These are phyloP conservation scores for Murraya koenigii DNA, from an alignment of 345 rosid genomes.

Conservation along the genomic window DNA sequence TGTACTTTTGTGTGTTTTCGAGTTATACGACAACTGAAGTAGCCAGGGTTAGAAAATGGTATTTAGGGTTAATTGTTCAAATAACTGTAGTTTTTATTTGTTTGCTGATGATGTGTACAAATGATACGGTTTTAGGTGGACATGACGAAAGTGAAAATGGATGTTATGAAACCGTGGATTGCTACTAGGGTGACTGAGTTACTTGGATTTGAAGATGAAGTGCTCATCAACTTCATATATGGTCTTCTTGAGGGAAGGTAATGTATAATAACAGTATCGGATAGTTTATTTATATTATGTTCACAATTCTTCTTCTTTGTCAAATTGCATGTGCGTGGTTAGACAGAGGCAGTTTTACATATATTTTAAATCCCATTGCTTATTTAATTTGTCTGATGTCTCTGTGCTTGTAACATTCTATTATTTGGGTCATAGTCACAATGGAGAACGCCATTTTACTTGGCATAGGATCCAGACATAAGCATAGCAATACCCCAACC, in stretches of 20 bases:
- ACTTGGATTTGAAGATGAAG: constrained; percentile 97
- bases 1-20: neutral
- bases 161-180: constrained; percentile 93
- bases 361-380: neutral
- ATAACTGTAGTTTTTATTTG: neutral
- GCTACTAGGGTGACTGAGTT: constrained; percentile 89
- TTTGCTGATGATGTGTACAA: neutral
- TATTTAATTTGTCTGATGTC: neutral
- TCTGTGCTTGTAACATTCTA: neutral
- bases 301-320: neutral
- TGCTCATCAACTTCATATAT: constrained; percentile 89
- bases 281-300: neutral
- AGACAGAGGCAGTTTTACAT: neutral
- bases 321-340: neutral
- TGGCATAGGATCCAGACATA: constrained; percentile 15
- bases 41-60: neutral
- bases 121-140: constrained; percentile 56
- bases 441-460: neutral
- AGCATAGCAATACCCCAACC: constrained; percentile 5
- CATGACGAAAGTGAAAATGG: constrained; percentile 88
- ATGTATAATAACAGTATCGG: neutral
- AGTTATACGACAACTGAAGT: neutral
- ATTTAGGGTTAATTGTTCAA: neutral
- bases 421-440: neutral
- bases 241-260: constrained; percentile 96